These are phyloP conservation scores for Suillus decipiens DNA, from an alignment of 768 basidiomycete species.

Conservation along the genomic window DNA sequence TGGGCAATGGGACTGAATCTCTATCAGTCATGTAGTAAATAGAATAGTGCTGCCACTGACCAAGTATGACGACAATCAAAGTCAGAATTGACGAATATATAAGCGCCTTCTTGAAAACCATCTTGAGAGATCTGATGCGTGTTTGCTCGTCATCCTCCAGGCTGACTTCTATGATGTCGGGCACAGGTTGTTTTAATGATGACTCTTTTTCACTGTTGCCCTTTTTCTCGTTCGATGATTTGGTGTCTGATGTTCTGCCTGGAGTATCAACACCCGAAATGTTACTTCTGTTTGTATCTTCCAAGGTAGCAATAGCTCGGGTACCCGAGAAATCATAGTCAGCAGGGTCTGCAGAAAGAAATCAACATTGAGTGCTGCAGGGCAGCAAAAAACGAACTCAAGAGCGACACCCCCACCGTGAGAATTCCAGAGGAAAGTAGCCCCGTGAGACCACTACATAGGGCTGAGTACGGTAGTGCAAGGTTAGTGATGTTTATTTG, in stretches of 20 bases:
- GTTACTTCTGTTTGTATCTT: constrained; percentile 12
- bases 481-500: constrained; percentile 38
- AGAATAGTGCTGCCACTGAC: constrained; percentile 18
- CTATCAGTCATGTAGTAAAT: constrained; percentile 4
- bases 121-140: constrained; percentile 23
- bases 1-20: constrained; percentile 36
- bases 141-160: constrained; percentile 11
- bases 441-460: constrained; percentile 41
- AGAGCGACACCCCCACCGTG: constrained; percentile 36
- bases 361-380: constrained; percentile 7
- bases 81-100: constrained; percentile 37
- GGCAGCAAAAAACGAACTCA: constrained; percentile 24
- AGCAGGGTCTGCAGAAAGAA: constrained; percentile 29
- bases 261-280: background rate
- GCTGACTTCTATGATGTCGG: constrained; percentile 7
- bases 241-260: constrained; percentile 15
- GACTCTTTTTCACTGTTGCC: constrained; percentile 4
- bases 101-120: constrained; percentile 34
- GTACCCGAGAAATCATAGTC: constrained; percentile 42
- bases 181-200: background rate
- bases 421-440: constrained; percentile 40
- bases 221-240: constrained; percentile 17
- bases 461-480: constrained; percentile 41
- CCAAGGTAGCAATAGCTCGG: constrained; percentile 35
- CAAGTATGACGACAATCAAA: constrained; percentile 36